These are phyloP conservation scores for Stipa capillata DNA, from an alignment of 176 grass and related monocot species.

Conservation along the genomic window DNA sequence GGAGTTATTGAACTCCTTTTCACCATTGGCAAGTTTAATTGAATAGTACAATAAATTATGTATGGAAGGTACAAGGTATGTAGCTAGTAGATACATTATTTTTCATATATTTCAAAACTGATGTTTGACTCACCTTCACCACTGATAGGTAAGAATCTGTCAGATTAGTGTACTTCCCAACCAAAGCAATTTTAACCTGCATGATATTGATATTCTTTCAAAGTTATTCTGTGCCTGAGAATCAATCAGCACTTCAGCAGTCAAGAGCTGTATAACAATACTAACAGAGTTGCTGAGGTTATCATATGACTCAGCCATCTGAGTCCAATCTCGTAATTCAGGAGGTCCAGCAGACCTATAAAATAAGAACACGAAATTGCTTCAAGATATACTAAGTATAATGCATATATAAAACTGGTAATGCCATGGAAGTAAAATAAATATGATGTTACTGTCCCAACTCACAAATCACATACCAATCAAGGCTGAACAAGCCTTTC, in stretches of 20 bases:
- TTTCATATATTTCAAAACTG: not conserved
- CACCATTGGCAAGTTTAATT: not conserved
- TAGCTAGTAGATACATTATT: not conserved
- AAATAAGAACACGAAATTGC: constrained; percentile 10
- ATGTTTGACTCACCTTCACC: constrained; percentile 53
- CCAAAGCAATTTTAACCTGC: constrained; percentile 99
- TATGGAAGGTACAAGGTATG: not conserved
- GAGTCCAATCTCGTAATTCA: constrained; percentile 69
- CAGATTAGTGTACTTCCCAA: constrained; percentile 93
- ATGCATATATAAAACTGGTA: not conserved
- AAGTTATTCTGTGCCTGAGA: not conserved
- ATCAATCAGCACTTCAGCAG: not conserved
- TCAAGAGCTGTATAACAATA: constrained; percentile 22
- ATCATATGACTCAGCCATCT: constrained; percentile 85
- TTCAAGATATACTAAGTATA: constrained; percentile 6
- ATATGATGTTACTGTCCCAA: not conserved
- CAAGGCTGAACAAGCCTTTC: not conserved
- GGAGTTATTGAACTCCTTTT: not conserved
- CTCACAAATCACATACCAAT: not conserved
- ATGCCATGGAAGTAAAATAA: not conserved
- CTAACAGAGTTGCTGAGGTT: constrained; percentile 74
- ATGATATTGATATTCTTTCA: constrained; percentile 2
- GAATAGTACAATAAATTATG: not conserved
- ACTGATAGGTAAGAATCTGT: constrained; percentile 96
- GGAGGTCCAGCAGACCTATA: constrained; percentile 56